Conservation (phyloP, 1,284 basidiomycete species). For the Prillingera fragicola region DNA sequence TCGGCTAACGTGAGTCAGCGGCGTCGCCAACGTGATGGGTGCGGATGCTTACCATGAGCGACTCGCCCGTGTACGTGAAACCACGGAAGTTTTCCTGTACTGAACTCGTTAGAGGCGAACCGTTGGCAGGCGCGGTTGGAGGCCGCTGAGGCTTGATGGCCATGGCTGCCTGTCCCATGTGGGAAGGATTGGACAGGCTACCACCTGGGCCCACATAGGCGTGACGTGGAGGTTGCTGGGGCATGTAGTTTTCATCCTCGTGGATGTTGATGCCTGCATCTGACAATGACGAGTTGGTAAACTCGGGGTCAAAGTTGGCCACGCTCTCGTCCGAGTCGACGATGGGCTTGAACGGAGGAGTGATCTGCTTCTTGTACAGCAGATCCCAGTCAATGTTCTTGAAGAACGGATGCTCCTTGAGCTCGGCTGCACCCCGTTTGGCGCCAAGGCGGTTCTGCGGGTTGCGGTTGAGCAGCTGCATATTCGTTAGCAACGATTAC, state of each 20-base stretch:
- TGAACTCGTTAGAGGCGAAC: constrained; percentile 71
- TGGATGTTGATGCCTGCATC: constrained; percentile 56
- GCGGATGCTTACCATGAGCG: constrained; percentile 53
- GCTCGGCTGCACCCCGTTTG: constrained; percentile 80
- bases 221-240: constrained; percentile 29
- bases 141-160: constrained; percentile 43
- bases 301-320: constrained; percentile 97
- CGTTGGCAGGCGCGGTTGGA: constrained; percentile 29
- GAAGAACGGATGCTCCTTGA: constrained; percentile 97
- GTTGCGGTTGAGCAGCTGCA: constrained; percentile 90
- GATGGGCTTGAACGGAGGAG: constrained; percentile 95
- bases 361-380: constrained; percentile 81
- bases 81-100: constrained; percentile 92
- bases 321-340: constrained; percentile 98
- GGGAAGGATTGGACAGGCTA: constrained; percentile 30
- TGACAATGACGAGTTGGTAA: constrained; percentile 57
- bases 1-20: constrained; percentile 20
- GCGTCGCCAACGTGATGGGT: background rate
- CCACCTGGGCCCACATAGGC: constrained; percentile 47
- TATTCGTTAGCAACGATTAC: too few species aligned
- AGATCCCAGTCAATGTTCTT: constrained; percentile 82
- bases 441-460: constrained; percentile 94
- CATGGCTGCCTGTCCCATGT: constrained; percentile 33
- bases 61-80: constrained; percentile 82
- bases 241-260: constrained; percentile 52